Evolutionary conservation across 2,329 filamentous ascomycete species (phyloP).

Genomic region (Talaromyces albobiverticillius): DNA sequence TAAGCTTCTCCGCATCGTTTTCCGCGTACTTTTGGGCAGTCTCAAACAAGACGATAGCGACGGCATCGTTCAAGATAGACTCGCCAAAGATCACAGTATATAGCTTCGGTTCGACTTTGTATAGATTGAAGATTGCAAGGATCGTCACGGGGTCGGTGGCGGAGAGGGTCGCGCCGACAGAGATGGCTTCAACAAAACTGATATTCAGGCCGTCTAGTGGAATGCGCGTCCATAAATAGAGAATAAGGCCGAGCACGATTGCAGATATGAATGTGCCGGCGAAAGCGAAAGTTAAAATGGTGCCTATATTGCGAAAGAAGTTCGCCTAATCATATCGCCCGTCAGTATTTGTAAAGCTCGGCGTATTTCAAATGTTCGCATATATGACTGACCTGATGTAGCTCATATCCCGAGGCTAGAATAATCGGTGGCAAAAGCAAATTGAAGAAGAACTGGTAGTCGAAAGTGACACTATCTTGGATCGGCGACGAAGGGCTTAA

Average conservation of each 20-base stretch:
- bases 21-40: constrained; percentile 91
- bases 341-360: neutral
- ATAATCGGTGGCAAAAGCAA: constrained; percentile 97
- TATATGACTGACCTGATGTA: constrained; percentile 66
- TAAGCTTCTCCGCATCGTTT: constrained; percentile 65
- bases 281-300: constrained; percentile 95
- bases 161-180: constrained; percentile 91
- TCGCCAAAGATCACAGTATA: constrained; percentile 99
- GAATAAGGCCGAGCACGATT: constrained; percentile 82
- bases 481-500: constrained; percentile 79
- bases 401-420: constrained; percentile 90
- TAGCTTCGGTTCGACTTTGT: constrained; percentile 97
- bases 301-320: constrained; percentile 98
- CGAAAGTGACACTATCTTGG: constrained; percentile 88
- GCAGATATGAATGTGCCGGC: constrained; percentile 96
- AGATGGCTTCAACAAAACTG: constrained; percentile 92
- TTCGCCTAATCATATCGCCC: constrained; percentile 59
- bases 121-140: constrained; percentile 96
- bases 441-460: constrained; percentile 99
- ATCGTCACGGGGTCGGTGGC: constrained; percentile 98
- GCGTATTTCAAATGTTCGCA: neutral
- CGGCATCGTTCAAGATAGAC: constrained; percentile 95
- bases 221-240: constrained; percentile 85
- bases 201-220: constrained; percentile 82
- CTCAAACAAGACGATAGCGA: constrained; percentile 97